phyloP scores from a whole-genome alignment of 2,329 filamentous ascomycete species.

The Fusarium sp. region DNA sequence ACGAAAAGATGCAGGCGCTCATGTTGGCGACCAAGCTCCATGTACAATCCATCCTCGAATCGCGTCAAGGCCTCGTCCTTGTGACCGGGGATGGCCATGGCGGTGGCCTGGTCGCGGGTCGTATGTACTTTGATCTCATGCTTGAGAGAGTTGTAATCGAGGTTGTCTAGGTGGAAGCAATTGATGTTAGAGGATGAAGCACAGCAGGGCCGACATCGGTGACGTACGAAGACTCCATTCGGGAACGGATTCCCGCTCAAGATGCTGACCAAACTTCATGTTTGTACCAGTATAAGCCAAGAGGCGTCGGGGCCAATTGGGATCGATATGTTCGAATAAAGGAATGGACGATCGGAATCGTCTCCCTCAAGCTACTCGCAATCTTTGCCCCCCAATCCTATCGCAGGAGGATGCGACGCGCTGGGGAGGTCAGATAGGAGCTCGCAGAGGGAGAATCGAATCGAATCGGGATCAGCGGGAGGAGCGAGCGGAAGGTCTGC shows the following conservation, averaged over 20 bases:
- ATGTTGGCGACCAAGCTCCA: slow-evolving; percentile 75
- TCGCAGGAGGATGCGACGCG: background rate
- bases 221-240: slow-evolving; percentile 78
- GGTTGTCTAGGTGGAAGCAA: slow-evolving; percentile 69
- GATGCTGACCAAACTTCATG: slow-evolving; percentile 59
- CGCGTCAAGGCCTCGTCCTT: slow-evolving; percentile 63
- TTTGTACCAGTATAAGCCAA: slow-evolving; percentile 14
- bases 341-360: slow-evolving; percentile 6
- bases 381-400: slow-evolving; percentile 1
- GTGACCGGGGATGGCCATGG: slow-evolving; percentile 77
- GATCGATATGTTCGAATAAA: background rate
- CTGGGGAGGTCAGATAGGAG: slow-evolving; percentile 15
- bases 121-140: slow-evolving; percentile 83
- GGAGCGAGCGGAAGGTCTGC: slow-evolving; percentile 24
- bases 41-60: slow-evolving; percentile 76
- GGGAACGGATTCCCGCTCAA: slow-evolving; percentile 78
- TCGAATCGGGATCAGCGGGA: slow-evolving; percentile 16
- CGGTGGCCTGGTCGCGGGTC: slow-evolving; percentile 70
- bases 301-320: slow-evolving; percentile 8
- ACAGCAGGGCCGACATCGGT: slow-evolving; percentile 2
- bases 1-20: slow-evolving; percentile 81
- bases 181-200: slow-evolving; percentile 4
- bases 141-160: slow-evolving; percentile 89
- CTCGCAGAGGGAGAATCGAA: slow-evolving; percentile 11
- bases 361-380: slow-evolving; percentile 5